phyloP scores from a whole-genome alignment of 75 land plant species.

The Selaginella tamariscina region DNA sequence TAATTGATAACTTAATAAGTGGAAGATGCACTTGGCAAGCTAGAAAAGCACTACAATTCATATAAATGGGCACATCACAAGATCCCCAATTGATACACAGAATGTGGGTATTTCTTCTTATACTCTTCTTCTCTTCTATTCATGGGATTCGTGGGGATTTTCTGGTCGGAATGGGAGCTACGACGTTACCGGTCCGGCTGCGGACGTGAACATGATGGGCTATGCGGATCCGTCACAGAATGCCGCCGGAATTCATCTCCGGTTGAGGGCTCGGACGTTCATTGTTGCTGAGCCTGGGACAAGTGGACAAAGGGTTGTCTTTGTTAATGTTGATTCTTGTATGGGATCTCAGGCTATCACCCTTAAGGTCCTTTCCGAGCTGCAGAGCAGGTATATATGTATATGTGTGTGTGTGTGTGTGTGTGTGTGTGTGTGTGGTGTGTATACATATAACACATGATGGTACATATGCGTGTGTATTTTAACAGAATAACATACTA shows the following conservation, averaged over 20 bases:
- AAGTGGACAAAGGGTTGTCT: constrained; percentile 54
- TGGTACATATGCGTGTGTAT: no score
- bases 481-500: no score
- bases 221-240: constrained; percentile 76
- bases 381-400: constrained; percentile 52
- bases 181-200: constrained; percentile 97
- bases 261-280: constrained; percentile 71
- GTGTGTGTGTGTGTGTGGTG: no score
- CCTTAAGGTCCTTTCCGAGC: constrained; percentile 65
- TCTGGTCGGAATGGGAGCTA: constrained; percentile 69
- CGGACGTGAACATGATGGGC: constrained; percentile 99
- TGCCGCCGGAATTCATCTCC: constrained; percentile 82
- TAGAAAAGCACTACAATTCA: no score
- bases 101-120: no score
- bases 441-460: no score
- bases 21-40: no score
- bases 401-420: no score
- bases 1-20: no score
- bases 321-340: constrained; percentile 94
- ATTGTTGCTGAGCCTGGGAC: constrained; percentile 59
- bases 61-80: no score
- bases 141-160: background rate
- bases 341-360: constrained; percentile 88
- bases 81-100: no score
- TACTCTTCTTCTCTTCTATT: no score